Conservation (phyloP, 805 yeast species). For the Ogataea philodendri region DNA sequence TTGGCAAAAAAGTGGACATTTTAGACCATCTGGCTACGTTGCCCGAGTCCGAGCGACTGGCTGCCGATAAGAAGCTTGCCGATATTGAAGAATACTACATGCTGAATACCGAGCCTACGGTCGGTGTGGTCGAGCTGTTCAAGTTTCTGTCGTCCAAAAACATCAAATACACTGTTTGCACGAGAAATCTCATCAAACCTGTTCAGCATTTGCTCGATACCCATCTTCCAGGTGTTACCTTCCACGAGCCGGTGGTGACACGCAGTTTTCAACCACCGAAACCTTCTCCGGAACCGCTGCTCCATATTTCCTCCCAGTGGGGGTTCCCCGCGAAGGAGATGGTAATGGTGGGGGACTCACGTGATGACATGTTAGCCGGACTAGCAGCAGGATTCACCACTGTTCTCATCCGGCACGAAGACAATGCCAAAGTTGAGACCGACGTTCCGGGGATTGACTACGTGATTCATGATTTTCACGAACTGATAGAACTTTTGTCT, state of each 20-base stretch:
- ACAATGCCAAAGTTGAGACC: conserved; percentile 44
- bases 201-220: conserved; percentile 49
- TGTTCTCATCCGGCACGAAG: conserved; percentile 50
- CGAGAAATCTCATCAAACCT: conserved; percentile 55
- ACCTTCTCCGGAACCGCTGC: conserved; percentile 62
- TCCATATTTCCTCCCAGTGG: conserved; percentile 54
- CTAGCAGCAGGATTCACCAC: conserved; percentile 60
- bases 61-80: conserved; percentile 47
- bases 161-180: conserved; percentile 56
- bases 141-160: conserved; percentile 24
- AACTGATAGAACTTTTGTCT: conserved; percentile 31
- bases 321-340: conserved; percentile 43
- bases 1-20: conserved; percentile 45
- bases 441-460: conserved; percentile 37
- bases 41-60: conserved; percentile 36
- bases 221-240: conserved; percentile 38
- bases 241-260: conserved; percentile 54
- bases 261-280: conserved; percentile 67
- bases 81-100: conserved; percentile 62
- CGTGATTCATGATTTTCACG: conserved; percentile 37
- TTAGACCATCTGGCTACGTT: conserved; percentile 48
- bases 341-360: conserved; percentile 73
- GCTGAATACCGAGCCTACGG: conserved; percentile 52
- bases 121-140: conserved; percentile 47
- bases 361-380: conserved; percentile 68